Conservation (phyloP, 2,329 filamentous ascomycete genomes). For the Clarireedia paspali region DNA sequence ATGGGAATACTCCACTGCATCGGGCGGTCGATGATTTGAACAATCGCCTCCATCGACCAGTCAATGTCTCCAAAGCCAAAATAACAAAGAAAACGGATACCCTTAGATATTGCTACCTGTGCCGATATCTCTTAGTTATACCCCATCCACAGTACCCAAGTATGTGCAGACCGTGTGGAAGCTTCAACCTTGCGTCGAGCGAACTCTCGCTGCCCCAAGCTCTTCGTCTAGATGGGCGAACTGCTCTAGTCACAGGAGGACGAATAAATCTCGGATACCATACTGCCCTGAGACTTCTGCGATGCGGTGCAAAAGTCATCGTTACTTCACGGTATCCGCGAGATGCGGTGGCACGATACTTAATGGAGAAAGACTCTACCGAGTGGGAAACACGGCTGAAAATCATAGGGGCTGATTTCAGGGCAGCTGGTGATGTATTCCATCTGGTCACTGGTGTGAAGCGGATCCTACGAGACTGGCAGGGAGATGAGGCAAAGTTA, state of each 20-base stretch:
- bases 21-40: not conserved
- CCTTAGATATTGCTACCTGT: not conserved
- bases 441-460: not conserved
- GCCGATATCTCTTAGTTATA: not conserved
- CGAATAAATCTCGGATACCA: conserved; percentile 14
- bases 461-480: not conserved
- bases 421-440: conserved; percentile 1
- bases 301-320: conserved; percentile 15
- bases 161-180: conserved; percentile 14
- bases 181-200: conserved; percentile 15
- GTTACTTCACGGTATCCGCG: conserved; percentile 13
- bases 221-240: conserved; percentile 11
- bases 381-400: conserved; percentile 8
- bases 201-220: conserved; percentile 11
- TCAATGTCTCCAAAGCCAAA: not conserved
- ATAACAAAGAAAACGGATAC: no score
- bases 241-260: conserved; percentile 14
- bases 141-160: conserved; percentile 12
- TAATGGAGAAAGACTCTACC: conserved; percentile 7
- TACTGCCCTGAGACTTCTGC: conserved; percentile 11
- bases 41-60: not conserved
- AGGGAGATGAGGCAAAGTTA: not conserved
- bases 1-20: not conserved
- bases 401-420: conserved; percentile 7
- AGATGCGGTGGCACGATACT: conserved; percentile 11